Evolutionary conservation across 352 stramenopile genomes (phyloP).

Genomic region (Pythium aquatile): DNA sequence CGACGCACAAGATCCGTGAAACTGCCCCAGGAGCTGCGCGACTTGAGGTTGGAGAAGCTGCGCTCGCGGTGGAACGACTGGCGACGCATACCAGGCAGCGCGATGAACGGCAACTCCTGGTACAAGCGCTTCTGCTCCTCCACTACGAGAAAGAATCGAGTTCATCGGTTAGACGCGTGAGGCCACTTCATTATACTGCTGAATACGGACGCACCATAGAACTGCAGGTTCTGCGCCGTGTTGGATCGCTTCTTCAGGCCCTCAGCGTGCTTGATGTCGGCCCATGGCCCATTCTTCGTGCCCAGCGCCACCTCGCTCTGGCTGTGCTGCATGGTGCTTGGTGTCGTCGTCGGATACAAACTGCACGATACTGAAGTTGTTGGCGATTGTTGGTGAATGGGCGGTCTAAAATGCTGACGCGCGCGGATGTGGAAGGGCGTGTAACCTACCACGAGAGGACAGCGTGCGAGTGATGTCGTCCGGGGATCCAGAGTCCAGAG

Average conservation of each 20-base stretch:
- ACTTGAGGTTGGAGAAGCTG: slow-evolving; percentile 50
- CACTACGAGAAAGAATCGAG: slow-evolving; percentile 19
- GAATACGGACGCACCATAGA: slow-evolving; percentile 35
- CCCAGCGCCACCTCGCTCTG: slow-evolving; percentile 45
- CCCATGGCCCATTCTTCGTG: slow-evolving; percentile 36
- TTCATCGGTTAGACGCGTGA: slow-evolving; percentile 7
- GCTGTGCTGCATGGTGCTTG: slow-evolving; percentile 39
- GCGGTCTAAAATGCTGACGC: neutral
- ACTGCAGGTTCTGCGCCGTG: slow-evolving; percentile 47
- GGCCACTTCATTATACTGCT: neutral
- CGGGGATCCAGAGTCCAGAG: neutral
- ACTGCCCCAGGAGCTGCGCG: slow-evolving; percentile 41
- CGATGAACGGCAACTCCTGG: slow-evolving; percentile 47
- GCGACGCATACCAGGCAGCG: slow-evolving; percentile 42
- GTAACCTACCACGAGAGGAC: slow-evolving; percentile 8
- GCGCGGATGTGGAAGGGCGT: neutral
- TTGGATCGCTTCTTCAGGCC: slow-evolving; percentile 48
- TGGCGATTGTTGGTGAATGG: slow-evolving; percentile 6
- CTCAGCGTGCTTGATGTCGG: slow-evolving; percentile 41
- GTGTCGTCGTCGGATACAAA: neutral
- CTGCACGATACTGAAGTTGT: neutral
- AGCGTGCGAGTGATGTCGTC: neutral
- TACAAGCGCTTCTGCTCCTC: slow-evolving; percentile 49
- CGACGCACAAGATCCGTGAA: slow-evolving; percentile 45
- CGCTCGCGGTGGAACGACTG: slow-evolving; percentile 46